Evolutionary conservation across 495 filamentous ascomycete species (phyloP).

Genomic region (Trichoderma erinaceum): DNA sequence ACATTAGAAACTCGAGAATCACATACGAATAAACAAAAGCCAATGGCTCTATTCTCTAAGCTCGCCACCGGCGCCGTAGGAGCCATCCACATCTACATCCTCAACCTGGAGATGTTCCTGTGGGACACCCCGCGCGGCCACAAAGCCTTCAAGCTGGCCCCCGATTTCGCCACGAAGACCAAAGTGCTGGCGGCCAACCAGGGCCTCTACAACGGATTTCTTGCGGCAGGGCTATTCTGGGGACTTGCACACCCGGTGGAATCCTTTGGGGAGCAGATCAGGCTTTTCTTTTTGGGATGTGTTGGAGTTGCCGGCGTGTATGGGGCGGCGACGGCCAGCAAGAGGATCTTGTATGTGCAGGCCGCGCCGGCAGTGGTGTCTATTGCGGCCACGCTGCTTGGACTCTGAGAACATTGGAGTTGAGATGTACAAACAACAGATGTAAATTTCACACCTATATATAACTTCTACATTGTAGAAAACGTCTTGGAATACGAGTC

Average conservation of each 20-base stretch:
- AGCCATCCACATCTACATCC: slow-evolving; percentile 30
- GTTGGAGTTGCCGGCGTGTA: slow-evolving; percentile 29
- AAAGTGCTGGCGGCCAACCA: slow-evolving; percentile 29
- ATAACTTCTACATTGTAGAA: neutral
- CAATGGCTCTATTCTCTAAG: slow-evolving; percentile 23
- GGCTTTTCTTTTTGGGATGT: slow-evolving; percentile 29
- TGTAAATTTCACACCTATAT: neutral
- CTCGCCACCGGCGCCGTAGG: slow-evolving; percentile 22
- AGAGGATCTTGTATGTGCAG: slow-evolving; percentile 28
- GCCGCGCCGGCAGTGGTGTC: slow-evolving; percentile 22
- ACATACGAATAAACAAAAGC: too few species aligned
- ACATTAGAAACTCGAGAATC: neutral
- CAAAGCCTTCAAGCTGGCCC: slow-evolving; percentile 25
- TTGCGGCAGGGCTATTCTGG: slow-evolving; percentile 30
- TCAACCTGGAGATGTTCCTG: slow-evolving; percentile 29
- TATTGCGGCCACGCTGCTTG: slow-evolving; percentile 11
- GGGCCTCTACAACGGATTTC: slow-evolving; percentile 35
- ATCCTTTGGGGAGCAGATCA: slow-evolving; percentile 25
- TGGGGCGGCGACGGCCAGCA: slow-evolving; percentile 26
- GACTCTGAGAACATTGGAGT: neutral
- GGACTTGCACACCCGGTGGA: slow-evolving; percentile 25
- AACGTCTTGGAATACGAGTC: neutral
- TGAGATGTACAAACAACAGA: neutral
- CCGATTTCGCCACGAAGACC: slow-evolving; percentile 26
- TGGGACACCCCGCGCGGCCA: slow-evolving; percentile 29